Conservation (phyloP, 176 grass and related monocot genomes). For the Rhynchospora breviuscula region DNA sequence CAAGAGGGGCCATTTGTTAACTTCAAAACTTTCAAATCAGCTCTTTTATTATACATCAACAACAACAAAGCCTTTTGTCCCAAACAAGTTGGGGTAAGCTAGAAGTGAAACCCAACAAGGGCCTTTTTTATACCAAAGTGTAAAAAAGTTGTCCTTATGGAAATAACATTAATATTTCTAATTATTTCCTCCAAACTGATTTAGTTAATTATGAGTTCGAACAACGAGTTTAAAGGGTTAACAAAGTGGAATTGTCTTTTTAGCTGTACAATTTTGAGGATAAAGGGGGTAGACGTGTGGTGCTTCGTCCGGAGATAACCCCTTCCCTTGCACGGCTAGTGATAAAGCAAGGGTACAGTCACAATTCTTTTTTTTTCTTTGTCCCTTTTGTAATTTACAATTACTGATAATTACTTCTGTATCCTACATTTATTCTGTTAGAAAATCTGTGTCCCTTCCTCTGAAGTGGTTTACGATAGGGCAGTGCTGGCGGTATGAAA, state of each 20-base stretch:
- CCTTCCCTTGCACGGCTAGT: conserved; percentile 83
- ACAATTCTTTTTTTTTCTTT: background rate
- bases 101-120: no score
- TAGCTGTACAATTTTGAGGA: conserved; percentile 92
- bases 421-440: conserved; percentile 44
- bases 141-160: background rate
- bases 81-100: no score
- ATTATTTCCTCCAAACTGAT: background rate
- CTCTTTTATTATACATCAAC: background rate
- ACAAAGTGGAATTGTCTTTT: background rate
- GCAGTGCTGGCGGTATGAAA: conserved; percentile 92
- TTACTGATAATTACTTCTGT: background rate
- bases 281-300: conserved; percentile 82
- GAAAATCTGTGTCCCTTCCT: conserved; percentile 87
- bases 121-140: background rate
- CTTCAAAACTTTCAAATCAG: background rate
- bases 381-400: conserved; percentile 1
- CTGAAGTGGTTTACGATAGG: conserved; percentile 99
- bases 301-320: conserved; percentile 82
- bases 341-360: conserved; percentile 78
- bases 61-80: no score
- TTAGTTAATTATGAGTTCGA: background rate
- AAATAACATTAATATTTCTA: background rate
- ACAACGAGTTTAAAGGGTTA: background rate
- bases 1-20: background rate